These are phyloP conservation scores for Hanseniaspora lachancei DNA, from an alignment of 805 yeast genomes.

Conservation along the genomic window DNA sequence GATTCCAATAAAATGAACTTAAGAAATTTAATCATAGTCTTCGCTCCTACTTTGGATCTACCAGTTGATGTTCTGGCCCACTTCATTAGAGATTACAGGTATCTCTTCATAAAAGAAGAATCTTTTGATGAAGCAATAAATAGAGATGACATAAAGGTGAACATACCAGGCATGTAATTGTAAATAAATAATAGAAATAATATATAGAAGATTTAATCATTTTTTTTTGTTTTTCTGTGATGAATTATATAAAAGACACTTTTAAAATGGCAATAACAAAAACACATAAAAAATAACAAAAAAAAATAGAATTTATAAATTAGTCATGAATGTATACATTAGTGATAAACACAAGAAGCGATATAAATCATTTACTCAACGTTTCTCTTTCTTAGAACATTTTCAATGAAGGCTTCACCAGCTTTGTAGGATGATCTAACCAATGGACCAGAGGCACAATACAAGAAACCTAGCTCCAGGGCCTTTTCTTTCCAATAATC, in stretches of 20 bases:
- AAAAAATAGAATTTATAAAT: background rate
- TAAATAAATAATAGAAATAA: background rate
- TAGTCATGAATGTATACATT: background rate
- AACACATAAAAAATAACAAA: background rate
- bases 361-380: background rate
- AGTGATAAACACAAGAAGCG: background rate
- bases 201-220: background rate
- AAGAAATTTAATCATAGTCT: constrained; percentile 65
- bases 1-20: constrained; percentile 71
- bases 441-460: constrained; percentile 94
- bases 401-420: constrained; percentile 94
- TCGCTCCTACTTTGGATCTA: constrained; percentile 65
- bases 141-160: constrained; percentile 39
- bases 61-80: constrained; percentile 48
- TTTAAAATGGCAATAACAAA: background rate
- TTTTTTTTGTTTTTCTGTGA: background rate
- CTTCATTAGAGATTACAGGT: constrained; percentile 47
- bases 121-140: constrained; percentile 29
- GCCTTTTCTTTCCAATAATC: constrained; percentile 87
- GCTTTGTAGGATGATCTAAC: constrained; percentile 96
- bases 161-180: constrained; percentile 31
- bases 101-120: constrained; percentile 43
- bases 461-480: constrained; percentile 76
- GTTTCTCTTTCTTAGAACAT: constrained; percentile 65
- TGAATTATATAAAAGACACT: background rate